Conservation (phyloP, 345 rosid species). For the Toxicodendron radicans region DNA sequence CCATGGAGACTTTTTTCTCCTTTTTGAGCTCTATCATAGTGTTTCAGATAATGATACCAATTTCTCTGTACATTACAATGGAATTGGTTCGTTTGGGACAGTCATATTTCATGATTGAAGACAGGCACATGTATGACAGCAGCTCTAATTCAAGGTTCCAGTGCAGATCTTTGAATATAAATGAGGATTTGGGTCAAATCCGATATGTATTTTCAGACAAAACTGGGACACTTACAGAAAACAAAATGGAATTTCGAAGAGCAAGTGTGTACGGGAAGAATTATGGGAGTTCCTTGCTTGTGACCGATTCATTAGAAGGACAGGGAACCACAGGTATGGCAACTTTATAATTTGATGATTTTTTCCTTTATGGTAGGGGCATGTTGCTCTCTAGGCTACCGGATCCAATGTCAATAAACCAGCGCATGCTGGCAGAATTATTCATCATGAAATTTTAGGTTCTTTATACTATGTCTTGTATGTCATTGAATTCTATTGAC, state of each 20-base stretch:
- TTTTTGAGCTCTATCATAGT: slow-evolving; percentile 75
- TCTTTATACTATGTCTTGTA: background rate
- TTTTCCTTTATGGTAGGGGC: background rate
- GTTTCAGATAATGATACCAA: slow-evolving; percentile 85
- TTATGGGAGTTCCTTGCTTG: slow-evolving; percentile 39
- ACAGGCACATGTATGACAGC: slow-evolving; percentile 58
- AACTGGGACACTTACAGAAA: slow-evolving; percentile 80
- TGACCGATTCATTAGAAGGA: slow-evolving; percentile 26
- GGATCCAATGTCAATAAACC: background rate
- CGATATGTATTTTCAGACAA: slow-evolving; percentile 76
- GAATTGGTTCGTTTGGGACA: slow-evolving; percentile 81
- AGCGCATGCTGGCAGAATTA: background rate
- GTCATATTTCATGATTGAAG: slow-evolving; percentile 76
- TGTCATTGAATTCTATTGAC: background rate
- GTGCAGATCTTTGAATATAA: slow-evolving; percentile 76
- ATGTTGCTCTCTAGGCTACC: background rate
- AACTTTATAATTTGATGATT: background rate
- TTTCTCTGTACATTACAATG: slow-evolving; percentile 81
- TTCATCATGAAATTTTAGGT: too few relatives aligned
- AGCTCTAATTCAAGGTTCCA: slow-evolving; percentile 65
- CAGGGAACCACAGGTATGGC: slow-evolving; percentile 40
- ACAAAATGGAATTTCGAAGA: slow-evolving; percentile 70
- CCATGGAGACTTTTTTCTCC: slow-evolving; percentile 75
- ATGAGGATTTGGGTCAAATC: slow-evolving; percentile 81
- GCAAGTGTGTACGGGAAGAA: slow-evolving; percentile 61